Evolutionary conservation across 805 yeast species (phyloP), one percentile per base, ranked within the genome.

Genomic region (Candida insectorum): DNA sequence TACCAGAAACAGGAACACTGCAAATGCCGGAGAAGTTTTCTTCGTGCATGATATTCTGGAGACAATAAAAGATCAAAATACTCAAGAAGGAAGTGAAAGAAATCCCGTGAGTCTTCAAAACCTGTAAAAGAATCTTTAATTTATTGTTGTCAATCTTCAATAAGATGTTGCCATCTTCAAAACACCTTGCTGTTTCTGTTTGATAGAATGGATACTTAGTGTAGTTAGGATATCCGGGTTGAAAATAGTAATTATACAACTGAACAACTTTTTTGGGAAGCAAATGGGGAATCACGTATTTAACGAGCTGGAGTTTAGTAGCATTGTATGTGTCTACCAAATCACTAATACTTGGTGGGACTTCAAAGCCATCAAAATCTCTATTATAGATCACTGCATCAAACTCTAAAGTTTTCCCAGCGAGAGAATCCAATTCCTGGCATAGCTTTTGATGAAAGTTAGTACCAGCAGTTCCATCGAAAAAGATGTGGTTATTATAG

Each of bases 381-480:
- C n/a, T 15, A 26, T 22, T 14, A 19, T 10, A 32, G 5, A 26
- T 22, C 4, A 16, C 13, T 2, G 11, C 15, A 7, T 16, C 22
- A n/a, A 20, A 26, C 22, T 26, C 16, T 13, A 16, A 12, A 15
- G 20, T 14, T 26, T 20, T 13, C n/a, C 10, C n/a, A 10, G 12
- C 24, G 14, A 24, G 14, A 24, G 7, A 15, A n/a, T 26, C 14
- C 11, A 34, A 24, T 13, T 12, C 11, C n/a, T 24, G 10, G 13
- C 30, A 26, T 16, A 61, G 46, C 16, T 52, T 49, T 13, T 43
- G 36, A 25, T 58, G 64, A 39, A 63, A 58, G 26, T 41, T 43
- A 13, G 37, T 34, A 2, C 60, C 63, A 11, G 62, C 47, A 11
- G 48, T 47, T 3, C 69, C 71, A 41, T 64, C 69, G 26, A 55